These are phyloP conservation scores for Canna indica DNA, from an alignment of 176 grass and related monocot genomes.

Conservation along the genomic window DNA sequence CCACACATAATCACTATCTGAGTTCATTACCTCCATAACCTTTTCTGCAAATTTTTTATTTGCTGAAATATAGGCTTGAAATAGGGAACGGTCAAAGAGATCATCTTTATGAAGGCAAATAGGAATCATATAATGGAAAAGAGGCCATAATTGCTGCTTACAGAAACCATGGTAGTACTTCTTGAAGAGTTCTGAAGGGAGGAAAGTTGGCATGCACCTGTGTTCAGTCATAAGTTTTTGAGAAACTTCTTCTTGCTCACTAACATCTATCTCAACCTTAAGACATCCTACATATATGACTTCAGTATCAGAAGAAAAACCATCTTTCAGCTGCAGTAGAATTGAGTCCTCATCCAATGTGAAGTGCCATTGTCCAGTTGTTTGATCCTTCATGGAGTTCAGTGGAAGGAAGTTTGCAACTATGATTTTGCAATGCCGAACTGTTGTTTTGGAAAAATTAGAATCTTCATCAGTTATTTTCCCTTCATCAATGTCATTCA, in stretches of 20 bases:
- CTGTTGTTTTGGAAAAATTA: background rate
- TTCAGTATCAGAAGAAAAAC: conserved; percentile 59
- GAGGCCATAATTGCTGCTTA: conserved; percentile 85
- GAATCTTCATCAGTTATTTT: conserved; percentile 20
- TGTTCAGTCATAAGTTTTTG: conserved; percentile 49
- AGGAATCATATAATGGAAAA: conserved; percentile 93
- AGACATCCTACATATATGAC: conserved; percentile 76
- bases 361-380: conserved; percentile 19
- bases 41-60: conserved; percentile 89
- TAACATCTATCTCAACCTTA: conserved; percentile 61
- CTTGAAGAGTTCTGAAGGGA: conserved; percentile 41
- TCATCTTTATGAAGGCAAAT: conserved; percentile 79
- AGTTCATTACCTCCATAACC: conserved; percentile 85
- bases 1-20: conserved; percentile 90
- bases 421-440: conserved; percentile 18
- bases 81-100: conserved; percentile 62
- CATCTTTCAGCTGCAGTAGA: conserved; percentile 77
- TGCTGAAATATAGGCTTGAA: conserved; percentile 80
- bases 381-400: conserved; percentile 9
- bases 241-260: conserved; percentile 58
- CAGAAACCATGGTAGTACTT: conserved; percentile 96
- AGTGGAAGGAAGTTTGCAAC: conserved; percentile 25
- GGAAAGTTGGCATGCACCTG: conserved; percentile 73
- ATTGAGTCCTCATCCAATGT: conserved; percentile 31
- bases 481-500: conserved; percentile 3